Conservation (phyloP, 1,139 yeast species). For the Lizanozyma gosingica region DNA sequence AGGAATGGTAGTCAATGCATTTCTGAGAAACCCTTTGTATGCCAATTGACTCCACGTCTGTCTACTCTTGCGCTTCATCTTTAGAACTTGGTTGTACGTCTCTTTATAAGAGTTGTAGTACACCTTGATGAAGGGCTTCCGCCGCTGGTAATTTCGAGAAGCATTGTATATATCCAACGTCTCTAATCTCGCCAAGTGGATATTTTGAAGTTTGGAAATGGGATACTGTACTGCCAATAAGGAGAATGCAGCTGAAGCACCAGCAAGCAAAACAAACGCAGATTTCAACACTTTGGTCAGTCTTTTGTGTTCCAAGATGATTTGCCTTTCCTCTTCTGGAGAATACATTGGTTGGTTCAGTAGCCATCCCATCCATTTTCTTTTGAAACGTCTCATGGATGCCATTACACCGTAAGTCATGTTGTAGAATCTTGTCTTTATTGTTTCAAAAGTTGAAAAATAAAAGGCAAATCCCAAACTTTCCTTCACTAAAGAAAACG, state of each 20-base stretch:
- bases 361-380: background rate
- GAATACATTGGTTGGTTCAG: background rate
- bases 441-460: constrained; percentile 76
- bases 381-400: constrained; percentile 20
- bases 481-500: constrained; percentile 69
- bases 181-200: constrained; percentile 73
- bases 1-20: constrained; percentile 72
- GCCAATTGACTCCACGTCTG: constrained; percentile 56
- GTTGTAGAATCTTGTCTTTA: constrained; percentile 59
- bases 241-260: constrained; percentile 78
- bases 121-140: constrained; percentile 35
- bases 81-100: constrained; percentile 51
- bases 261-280: constrained; percentile 72
- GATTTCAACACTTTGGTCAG: constrained; percentile 52
- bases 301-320: constrained; percentile 27
- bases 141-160: constrained; percentile 14
- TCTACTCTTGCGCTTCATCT: constrained; percentile 46
- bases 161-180: constrained; percentile 63
- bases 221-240: constrained; percentile 80
- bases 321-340: constrained; percentile 13
- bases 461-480: constrained; percentile 81
- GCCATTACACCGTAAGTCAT: constrained; percentile 30
- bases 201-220: constrained; percentile 64
- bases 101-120: constrained; percentile 68
- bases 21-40: constrained; percentile 69